Percentiles rank a stretch among this genome's conserved stretches.
Evolutionary conservation across 139 green algal genomes (phyloP).

Genomic region (Coelastrella sp.): DNA sequence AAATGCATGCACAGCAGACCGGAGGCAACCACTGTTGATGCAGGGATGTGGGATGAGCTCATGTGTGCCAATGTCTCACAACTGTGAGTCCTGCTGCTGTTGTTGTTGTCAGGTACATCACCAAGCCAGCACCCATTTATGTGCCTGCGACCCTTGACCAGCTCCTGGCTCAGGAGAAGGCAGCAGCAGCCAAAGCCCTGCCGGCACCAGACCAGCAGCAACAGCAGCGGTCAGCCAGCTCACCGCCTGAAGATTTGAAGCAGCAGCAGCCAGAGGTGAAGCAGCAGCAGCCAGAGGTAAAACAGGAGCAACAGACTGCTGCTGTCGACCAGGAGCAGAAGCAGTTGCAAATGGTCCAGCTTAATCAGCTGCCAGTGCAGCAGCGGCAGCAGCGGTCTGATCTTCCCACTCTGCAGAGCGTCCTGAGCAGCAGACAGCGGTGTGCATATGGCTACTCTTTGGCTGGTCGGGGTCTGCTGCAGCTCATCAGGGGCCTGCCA

Average conservation of each 20-base stretch:
- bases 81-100: background rate
- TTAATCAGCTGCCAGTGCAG: background rate
- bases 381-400: slow-evolving; percentile 32
- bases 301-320: background rate
- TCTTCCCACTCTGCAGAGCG: background rate
- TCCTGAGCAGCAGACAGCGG: background rate
- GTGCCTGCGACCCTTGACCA: slow-evolving; percentile 25
- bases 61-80: too few relatives aligned
- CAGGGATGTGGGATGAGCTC: too few relatives aligned
- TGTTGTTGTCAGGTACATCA: slow-evolving; percentile 63
- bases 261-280: background rate
- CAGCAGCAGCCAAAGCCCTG: background rate
- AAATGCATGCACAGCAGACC: too few relatives aligned
- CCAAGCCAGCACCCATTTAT: slow-evolving; percentile 56
- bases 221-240: slow-evolving; percentile 10
- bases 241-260: background rate
- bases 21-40: too few relatives aligned
- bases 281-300: background rate
- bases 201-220: background rate
- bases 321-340: background rate
- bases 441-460: slow-evolving; percentile 34
- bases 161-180: slow-evolving; percentile 14
- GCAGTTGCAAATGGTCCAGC: background rate
- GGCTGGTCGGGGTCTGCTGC: slow-evolving; percentile 16
- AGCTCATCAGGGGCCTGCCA: slow-evolving; percentile 3